Evolutionary conservation across 1,284 basidiomycete genomes (phyloP), one percentile per base, ranked within the genome.

Genomic region (Rhodotorula sp.): DNA sequence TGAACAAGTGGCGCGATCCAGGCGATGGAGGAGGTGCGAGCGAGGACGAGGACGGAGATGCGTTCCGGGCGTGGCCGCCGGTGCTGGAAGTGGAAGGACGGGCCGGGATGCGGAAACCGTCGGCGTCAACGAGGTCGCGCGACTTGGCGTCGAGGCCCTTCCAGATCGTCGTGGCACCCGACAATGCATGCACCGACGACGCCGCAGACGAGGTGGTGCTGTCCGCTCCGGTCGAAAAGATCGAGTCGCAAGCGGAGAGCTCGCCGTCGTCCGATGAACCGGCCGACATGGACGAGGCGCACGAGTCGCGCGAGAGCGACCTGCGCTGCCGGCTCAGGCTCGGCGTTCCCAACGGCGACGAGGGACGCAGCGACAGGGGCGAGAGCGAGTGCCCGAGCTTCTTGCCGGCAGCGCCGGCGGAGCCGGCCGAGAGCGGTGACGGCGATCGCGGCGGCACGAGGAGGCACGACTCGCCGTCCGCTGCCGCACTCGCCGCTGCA

Each of bases 401-500:
- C 73, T 70, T 38, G 64, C 64, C 28, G 59, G 64, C 34, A 5
- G 62, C 21, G 54, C 43, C 28, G 26, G 54, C 15, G 15, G 63
- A 64, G 5, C n/a, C 8, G 34, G 34, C 14, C 38, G 38, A 55
- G 21, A 28, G 38, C 0, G 74, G 71, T 6, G 74, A 73, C 3
- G 76, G 72, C 1, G 74, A 69, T 16, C 70, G 67, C 16, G 75
- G 71, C 21, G 72, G 76, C 55, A 67, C 70, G 58, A 67, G 69
- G 47, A 60, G 66, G 21, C 59, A 62, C 5, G 64, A 62, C 45
- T 47, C n/a, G 15, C 15, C 23, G 54, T n/a, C n/a, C 54, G 54
- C 54, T 8, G 16, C 54, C 8, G 7, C 15, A 26, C 54, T n/a
- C 19, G 50, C 21, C 8, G 50, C 12, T 5, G 54, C 26, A 18